phyloP scores from a whole-genome alignment of 2,329 filamentous ascomycete genomes.

The Aspergillus pseudoglaucus region DNA sequence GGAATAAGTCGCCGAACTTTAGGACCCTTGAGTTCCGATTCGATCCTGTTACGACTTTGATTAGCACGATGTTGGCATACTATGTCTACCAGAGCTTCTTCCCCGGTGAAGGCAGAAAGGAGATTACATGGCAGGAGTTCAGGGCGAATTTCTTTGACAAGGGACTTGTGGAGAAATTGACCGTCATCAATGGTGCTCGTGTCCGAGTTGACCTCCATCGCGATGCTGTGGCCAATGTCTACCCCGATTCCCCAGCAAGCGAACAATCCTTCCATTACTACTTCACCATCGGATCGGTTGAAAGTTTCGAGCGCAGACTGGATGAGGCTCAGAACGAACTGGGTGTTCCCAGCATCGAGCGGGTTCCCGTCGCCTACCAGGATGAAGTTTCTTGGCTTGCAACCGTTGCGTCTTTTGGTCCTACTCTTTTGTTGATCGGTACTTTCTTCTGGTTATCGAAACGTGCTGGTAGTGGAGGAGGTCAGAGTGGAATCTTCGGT shows the following conservation, averaged over 20 bases:
- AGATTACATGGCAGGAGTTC: slow-evolving; percentile 98
- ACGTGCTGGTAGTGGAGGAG: slow-evolving; percentile 61
- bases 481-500: slow-evolving; percentile 76
- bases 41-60: slow-evolving; percentile 51
- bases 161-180: slow-evolving; percentile 87
- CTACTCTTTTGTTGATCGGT: slow-evolving; percentile 79
- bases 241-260: slow-evolving; percentile 66
- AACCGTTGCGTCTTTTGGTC: slow-evolving; percentile 73
- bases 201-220: slow-evolving; percentile 77
- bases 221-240: slow-evolving; percentile 63
- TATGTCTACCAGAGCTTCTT: slow-evolving; percentile 60
- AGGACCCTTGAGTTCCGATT: slow-evolving; percentile 43
- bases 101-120: slow-evolving; percentile 59
- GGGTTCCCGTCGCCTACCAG: slow-evolving; percentile 86
- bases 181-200: slow-evolving; percentile 67
- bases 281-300: slow-evolving; percentile 91
- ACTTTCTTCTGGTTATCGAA: slow-evolving; percentile 73
- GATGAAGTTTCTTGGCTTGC: slow-evolving; percentile 67
- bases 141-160: slow-evolving; percentile 89
- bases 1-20: slow-evolving; percentile 23
- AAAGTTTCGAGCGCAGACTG: slow-evolving; percentile 82
- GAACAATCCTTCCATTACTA: slow-evolving; percentile 73
- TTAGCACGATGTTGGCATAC: slow-evolving; percentile 56
- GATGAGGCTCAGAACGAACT: slow-evolving; percentile 85
- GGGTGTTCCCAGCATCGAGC: slow-evolving; percentile 75